Evolutionary conservation across 352 stramenopile genomes (phyloP).

Genomic region (Globisporangium okanoganense): DNA sequence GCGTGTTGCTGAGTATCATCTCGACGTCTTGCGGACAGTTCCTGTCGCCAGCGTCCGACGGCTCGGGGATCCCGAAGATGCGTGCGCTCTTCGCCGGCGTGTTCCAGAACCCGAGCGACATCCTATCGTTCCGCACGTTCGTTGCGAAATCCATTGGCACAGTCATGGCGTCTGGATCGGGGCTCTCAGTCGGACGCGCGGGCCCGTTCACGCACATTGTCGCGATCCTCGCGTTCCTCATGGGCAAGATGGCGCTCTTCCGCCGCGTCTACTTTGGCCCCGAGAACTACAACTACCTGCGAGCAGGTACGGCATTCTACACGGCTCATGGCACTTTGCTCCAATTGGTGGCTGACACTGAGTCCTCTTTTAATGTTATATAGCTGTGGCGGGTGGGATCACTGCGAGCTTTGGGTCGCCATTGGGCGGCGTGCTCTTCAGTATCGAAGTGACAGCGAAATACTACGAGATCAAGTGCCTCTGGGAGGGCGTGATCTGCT

Average conservation of each 20-base stretch:
- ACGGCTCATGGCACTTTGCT: not conserved
- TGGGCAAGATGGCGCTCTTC: constrained; percentile 65
- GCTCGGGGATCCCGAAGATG: constrained; percentile 76
- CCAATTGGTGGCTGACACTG: not conserved
- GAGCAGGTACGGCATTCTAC: constrained; percentile 32
- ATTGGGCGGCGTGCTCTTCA: constrained; percentile 75
- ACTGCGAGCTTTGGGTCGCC: constrained; percentile 80
- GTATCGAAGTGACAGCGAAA: constrained; percentile 81
- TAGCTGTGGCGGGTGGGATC: constrained; percentile 69
- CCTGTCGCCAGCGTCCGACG: constrained; percentile 59
- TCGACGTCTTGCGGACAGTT: constrained; percentile 59
- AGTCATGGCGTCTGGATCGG: constrained; percentile 55
- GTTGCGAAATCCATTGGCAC: constrained; percentile 67
- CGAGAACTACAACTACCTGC: constrained; percentile 69
- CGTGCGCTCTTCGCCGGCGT: constrained; percentile 67
- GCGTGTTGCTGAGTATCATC: constrained; percentile 40
- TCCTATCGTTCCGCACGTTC: constrained; percentile 59
- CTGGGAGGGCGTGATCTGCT: constrained; percentile 81
- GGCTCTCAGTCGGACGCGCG: constrained; percentile 62
- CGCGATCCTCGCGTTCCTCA: constrained; percentile 64
- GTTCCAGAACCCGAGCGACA: constrained; percentile 66
- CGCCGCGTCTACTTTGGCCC: constrained; percentile 61
- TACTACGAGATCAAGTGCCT: constrained; percentile 86
- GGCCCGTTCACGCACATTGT: constrained; percentile 78
- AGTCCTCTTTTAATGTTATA: not conserved